A percentile compares a stretch with the other conserved stretches of the same genome.
Conservation (phyloP, 305 asterid species). For the Solanum hybrid region DNA sequence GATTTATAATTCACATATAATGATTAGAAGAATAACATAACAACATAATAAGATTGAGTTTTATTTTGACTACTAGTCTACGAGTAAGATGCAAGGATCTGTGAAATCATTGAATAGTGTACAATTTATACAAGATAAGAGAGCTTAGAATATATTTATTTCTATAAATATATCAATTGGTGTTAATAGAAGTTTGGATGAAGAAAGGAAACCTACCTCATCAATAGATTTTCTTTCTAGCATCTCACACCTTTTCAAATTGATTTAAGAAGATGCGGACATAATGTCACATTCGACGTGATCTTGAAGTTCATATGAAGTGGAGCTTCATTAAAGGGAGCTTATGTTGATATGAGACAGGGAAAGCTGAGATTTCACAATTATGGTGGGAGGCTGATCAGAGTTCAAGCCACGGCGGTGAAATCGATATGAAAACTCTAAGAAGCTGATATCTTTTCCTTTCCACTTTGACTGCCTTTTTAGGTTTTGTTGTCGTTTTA, state of each 20-base stretch:
- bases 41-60: not conserved
- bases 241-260: not conserved
- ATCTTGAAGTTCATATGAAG: not conserved
- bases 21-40: not conserved
- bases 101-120: not conserved
- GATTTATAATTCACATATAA: not conserved
- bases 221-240: not conserved
- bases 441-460: not conserved
- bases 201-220: not conserved
- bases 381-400: not conserved
- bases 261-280: not conserved
- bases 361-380: no score
- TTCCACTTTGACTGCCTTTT: not conserved
- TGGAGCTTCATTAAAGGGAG: not conserved
- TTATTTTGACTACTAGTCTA: not conserved
- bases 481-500: not conserved
- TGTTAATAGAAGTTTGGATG: not conserved
- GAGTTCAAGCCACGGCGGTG: not conserved
- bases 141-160: not conserved
- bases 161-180: not conserved
- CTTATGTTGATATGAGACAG: not conserved
- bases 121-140: not conserved
- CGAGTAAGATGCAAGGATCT: not conserved
- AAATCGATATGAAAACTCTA: no score
- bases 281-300: not conserved